These are phyloP conservation scores for Hygrocybe coccinea DNA, from an alignment of 768 basidiomycete species.

Conservation along the genomic window DNA sequence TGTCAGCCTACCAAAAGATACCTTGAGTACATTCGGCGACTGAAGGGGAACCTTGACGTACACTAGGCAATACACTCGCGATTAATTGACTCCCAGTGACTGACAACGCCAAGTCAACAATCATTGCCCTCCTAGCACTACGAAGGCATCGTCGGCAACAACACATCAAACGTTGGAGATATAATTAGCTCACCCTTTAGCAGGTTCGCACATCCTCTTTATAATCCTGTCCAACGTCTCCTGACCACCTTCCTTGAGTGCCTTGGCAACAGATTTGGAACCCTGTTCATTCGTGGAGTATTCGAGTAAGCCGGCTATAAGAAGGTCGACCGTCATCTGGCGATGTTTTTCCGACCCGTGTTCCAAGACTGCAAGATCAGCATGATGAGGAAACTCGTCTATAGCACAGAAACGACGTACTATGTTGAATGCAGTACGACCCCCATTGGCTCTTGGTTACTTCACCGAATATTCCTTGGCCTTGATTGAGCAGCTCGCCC, in stretches of 20 bases:
- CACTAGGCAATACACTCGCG: slow-evolving; percentile 73
- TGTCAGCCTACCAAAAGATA: slow-evolving; percentile 56
- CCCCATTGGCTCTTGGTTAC: slow-evolving; percentile 88
- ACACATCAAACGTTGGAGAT: not conserved
- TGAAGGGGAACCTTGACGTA: slow-evolving; percentile 28
- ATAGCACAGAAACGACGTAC: slow-evolving; percentile 39
- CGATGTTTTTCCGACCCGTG: slow-evolving; percentile 76
- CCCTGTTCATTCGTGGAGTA: slow-evolving; percentile 82
- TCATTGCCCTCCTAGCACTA: slow-evolving; percentile 68
- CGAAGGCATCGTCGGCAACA: slow-evolving; percentile 5
- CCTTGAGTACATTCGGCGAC: slow-evolving; percentile 8
- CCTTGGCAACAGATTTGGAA: slow-evolving; percentile 82
- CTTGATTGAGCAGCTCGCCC: slow-evolving; percentile 75
- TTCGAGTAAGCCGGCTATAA: slow-evolving; percentile 70
- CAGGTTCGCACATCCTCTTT: slow-evolving; percentile 80
- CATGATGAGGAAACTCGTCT: not conserved
- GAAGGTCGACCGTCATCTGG: slow-evolving; percentile 70
- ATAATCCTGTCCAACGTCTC: slow-evolving; percentile 72
- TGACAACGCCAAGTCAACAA: slow-evolving; percentile 81
- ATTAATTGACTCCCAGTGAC: slow-evolving; percentile 83
- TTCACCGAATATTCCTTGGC: slow-evolving; percentile 60
- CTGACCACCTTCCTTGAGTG: slow-evolving; percentile 77
- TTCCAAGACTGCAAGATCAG: slow-evolving; percentile 57
- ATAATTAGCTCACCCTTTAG: slow-evolving; percentile 54
- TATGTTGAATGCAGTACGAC: slow-evolving; percentile 81